Evolutionary conservation across 345 rosid species (phyloP), one percentile per base, ranked within the genome.

Genomic region (Salix koriyanagi): DNA sequence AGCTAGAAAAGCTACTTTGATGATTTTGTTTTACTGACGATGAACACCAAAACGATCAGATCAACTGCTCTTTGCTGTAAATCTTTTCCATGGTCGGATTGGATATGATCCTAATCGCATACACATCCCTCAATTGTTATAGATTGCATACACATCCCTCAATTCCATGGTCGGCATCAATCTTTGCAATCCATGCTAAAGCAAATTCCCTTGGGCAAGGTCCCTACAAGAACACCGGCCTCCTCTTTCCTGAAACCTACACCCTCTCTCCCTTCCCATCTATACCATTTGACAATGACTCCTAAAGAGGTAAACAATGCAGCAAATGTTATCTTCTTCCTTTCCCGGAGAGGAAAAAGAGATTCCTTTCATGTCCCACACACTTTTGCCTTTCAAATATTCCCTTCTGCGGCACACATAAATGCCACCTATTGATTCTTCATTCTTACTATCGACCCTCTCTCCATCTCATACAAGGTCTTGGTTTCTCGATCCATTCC

Each of bases 331-430:
- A 18, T 58, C 58, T 62, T 65, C 69, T 73, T 11, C 73, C 14
- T 58, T 50, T 37, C 37, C 56, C 18, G 4, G 10, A 58, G 71
- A 72, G 54, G 66, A 36, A 82, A 84, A 83, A 25, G 83, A 82
- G 90, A 91, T 91, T 89, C 95, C 78, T 88, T 89, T 7, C 94
- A 86, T 89, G 87, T 66, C 89, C 90, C 90, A 85, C 87, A 76
- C 74, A 71, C 80, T 77, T 87, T 83, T 80, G 75, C 86, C 87
- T 85, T 79, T 76, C 82, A 79, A 80, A 86, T 87, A 89, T 89
- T 91, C 91, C 85, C 80, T 75, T 73, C 25, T 34, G 71, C 9
- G 69, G 66, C 75, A 72, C 86, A 78, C 73, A 85, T 85, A 81
- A 87, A 88, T 78, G 81, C 75, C 82, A 75, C 81, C 87, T 52